Conservation (phyloP, 2,329 filamentous ascomycete genomes). For the Aureobasidium sp. region DNA sequence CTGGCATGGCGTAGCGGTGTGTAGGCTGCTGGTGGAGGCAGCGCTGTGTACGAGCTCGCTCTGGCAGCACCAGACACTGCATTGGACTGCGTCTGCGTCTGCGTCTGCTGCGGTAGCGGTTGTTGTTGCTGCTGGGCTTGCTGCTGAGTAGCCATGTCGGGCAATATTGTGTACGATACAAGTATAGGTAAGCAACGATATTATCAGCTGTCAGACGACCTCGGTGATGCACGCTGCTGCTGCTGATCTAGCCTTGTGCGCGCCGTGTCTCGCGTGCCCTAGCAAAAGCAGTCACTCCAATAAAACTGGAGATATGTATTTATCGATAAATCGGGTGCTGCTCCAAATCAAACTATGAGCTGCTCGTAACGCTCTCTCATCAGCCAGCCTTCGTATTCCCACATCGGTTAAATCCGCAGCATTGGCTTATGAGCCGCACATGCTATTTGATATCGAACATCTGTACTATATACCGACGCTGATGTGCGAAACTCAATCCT, state of each 20-base stretch:
- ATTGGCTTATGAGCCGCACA: not conserved
- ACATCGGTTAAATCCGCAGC: not conserved
- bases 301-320: not conserved
- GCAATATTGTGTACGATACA: not conserved
- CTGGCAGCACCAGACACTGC: not conserved
- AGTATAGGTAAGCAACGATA: not conserved
- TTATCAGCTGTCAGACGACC: conserved; percentile 5
- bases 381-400: not conserved
- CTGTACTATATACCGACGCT: not conserved
- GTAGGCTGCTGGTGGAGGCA: conserved; percentile 26
- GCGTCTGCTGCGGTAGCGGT: not conserved
- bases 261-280: not conserved
- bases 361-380: not conserved
- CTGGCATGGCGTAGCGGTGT: conserved; percentile 74
- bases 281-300: not conserved
- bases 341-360: conserved; percentile 8
- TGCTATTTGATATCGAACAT: not conserved
- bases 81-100: not conserved
- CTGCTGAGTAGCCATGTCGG: conserved; percentile 7
- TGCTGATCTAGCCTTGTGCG: not conserved
- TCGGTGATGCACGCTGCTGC: not conserved
- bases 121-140: not conserved
- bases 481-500: not conserved
- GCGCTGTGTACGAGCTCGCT: conserved; percentile 16
- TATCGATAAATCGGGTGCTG: conserved; percentile 9